Evolutionary conservation across 768 basidiomycete genomes (phyloP).

Genomic region (Russula vinacea): DNA sequence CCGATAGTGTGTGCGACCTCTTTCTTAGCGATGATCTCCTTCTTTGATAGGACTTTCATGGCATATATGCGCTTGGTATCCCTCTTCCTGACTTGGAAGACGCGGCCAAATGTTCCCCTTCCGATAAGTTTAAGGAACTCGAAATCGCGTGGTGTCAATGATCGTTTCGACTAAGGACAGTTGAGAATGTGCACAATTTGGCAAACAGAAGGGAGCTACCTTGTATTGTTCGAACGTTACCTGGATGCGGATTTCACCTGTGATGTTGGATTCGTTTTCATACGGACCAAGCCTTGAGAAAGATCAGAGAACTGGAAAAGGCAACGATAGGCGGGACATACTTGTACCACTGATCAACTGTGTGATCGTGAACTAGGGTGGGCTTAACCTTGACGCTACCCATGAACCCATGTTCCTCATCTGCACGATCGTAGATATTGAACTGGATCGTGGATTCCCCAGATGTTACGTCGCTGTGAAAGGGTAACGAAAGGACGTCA

Average conservation of each 20-base stretch:
- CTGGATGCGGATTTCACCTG: conserved; percentile 92
- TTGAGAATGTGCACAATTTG: not conserved
- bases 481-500: conserved; percentile 20
- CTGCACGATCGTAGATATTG: conserved; percentile 88
- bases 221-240: conserved; percentile 90
- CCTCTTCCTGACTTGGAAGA: conserved; percentile 98
- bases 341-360: conserved; percentile 97
- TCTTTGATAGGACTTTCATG: conserved; percentile 98
- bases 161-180: conserved; percentile 64
- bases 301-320: conserved; percentile 7
- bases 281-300: conserved; percentile 60
- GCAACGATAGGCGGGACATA: conserved; percentile 43
- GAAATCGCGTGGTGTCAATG: conserved; percentile 92
- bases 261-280: conserved; percentile 71
- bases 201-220: conserved; percentile 46
- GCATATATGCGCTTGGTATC: conserved; percentile 99
- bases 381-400: conserved; percentile 92
- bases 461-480: conserved; percentile 85
- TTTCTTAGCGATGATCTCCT: conserved; percentile 98
- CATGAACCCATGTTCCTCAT: conserved; percentile 81
- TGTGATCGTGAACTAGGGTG: conserved; percentile 84
- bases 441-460: conserved; percentile 79
- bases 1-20: conserved; percentile 99
- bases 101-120: conserved; percentile 95
- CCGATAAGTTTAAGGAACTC: conserved; percentile 99